phyloP scores from a whole-genome alignment of 2,329 filamentous ascomycete species.

The Penicillium italicum region DNA sequence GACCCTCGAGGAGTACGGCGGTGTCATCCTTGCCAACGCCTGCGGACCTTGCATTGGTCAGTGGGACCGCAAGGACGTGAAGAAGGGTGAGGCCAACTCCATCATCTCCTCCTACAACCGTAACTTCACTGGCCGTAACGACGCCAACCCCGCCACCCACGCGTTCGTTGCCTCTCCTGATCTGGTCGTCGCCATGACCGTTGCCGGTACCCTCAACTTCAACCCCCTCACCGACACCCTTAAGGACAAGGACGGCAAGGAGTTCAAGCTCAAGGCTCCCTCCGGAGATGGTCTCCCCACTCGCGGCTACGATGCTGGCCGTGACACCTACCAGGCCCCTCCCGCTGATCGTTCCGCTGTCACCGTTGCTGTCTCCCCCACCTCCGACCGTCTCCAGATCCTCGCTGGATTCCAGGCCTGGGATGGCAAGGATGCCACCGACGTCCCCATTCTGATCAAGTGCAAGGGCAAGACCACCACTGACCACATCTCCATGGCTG shows the following conservation, averaged over 20 bases:
- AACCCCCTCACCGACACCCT: conserved; percentile 91
- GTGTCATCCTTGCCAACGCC: conserved; percentile 90
- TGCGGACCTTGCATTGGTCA: conserved; percentile 92
- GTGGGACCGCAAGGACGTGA: conserved; percentile 90
- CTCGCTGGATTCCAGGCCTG: conserved; percentile 80
- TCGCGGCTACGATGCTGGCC: conserved; percentile 82
- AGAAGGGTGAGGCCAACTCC: conserved; percentile 93
- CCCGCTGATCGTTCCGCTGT: conserved; percentile 72
- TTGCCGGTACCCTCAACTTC: conserved; percentile 83
- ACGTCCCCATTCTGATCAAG: conserved; percentile 95
- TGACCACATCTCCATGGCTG: conserved; percentile 93
- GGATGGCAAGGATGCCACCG: conserved; percentile 83
- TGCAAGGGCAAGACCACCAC: conserved; percentile 93
- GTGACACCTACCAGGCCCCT: conserved; percentile 94
- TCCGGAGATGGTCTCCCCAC: conserved; percentile 75
- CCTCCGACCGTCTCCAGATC: conserved; percentile 90
- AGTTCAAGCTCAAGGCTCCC: conserved; percentile 82
- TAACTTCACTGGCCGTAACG: conserved; percentile 98
- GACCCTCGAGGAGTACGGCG: conserved; percentile 95
- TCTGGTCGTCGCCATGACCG: conserved; percentile 78
- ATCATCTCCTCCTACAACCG: conserved; percentile 99
- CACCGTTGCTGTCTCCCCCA: conserved; percentile 76
- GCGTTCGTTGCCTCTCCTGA: conserved; percentile 91
- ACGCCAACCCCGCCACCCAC: conserved; percentile 91
- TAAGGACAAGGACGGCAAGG: conserved; percentile 93